These are phyloP conservation scores for Penicillium antarcticum DNA, from an alignment of 495 filamentous ascomycete species.

Conservation along the genomic window DNA sequence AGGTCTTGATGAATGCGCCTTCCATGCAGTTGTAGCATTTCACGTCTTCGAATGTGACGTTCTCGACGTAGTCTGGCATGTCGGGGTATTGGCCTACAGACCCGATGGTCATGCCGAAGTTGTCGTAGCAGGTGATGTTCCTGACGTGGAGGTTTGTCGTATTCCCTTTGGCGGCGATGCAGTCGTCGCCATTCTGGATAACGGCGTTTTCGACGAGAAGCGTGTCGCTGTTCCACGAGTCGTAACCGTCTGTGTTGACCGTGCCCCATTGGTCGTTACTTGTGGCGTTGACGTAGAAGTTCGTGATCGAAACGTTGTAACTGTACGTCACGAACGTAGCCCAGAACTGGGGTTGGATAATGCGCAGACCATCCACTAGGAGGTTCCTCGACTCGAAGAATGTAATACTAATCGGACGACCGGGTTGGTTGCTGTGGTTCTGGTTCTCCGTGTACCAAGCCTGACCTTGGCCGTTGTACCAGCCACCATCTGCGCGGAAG, in stretches of 20 bases:
- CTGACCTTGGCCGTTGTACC: constrained; percentile 47
- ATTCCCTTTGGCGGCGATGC: constrained; percentile 36
- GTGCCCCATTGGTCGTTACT: constrained; percentile 29
- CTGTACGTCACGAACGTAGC: constrained; percentile 35
- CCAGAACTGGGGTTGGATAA: constrained; percentile 48
- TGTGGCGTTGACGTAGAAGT: constrained; percentile 44
- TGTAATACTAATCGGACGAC: constrained; percentile 42
- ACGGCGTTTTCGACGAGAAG: constrained; percentile 29
- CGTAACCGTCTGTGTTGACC: constrained; percentile 39
- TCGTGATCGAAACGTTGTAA: constrained; percentile 32
- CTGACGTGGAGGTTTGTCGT: constrained; percentile 36
- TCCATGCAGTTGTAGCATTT: constrained; percentile 40
- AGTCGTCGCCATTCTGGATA: constrained; percentile 35
- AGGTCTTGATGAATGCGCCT: constrained; percentile 55
- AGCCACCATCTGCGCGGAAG: constrained; percentile 36
- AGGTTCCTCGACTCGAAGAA: constrained; percentile 35
- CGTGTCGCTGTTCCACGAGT: constrained; percentile 31
- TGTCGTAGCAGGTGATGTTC: constrained; percentile 30
- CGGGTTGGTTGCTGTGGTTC: constrained; percentile 37
- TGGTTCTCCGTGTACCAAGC: constrained; percentile 38
- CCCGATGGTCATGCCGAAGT: constrained; percentile 36
- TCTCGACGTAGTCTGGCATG: constrained; percentile 26
- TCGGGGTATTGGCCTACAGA: constrained; percentile 43
- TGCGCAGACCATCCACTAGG: constrained; percentile 25
- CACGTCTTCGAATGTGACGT: constrained; percentile 27